phyloP scores from a whole-genome alignment of 139 green algal species.

The Coelastrella sp. region DNA sequence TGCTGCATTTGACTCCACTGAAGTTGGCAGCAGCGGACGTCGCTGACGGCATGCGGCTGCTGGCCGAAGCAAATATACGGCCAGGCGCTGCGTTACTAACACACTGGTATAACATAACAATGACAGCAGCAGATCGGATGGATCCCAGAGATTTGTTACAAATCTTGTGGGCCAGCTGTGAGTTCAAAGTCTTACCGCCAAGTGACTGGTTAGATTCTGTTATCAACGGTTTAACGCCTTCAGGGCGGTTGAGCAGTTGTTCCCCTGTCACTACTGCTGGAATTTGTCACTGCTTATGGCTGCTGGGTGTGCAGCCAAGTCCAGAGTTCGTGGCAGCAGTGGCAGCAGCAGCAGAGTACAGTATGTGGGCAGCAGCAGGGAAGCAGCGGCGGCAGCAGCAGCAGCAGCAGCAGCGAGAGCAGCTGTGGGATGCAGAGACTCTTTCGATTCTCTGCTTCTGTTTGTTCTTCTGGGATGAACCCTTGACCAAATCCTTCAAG shows the following conservation, averaged over 20 bases:
- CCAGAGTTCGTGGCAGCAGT: background rate
- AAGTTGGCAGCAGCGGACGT: background rate
- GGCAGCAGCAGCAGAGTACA: constrained; percentile 29
- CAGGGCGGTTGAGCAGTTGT: background rate
- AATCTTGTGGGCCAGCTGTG: constrained; percentile 18
- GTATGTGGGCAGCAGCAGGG: background rate
- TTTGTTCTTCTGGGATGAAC: too few relatives aligned
- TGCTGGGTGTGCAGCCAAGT: constrained; percentile 15
- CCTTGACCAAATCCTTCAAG: too few relatives aligned
- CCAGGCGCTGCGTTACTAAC: constrained; percentile 3
- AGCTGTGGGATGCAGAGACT: background rate
- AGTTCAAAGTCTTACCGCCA: background rate
- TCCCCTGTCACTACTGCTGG: constrained; percentile 1
- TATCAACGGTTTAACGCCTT: background rate
- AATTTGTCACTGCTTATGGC: constrained; percentile 33
- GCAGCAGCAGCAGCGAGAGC: constrained; percentile 22
- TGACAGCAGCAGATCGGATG: constrained; percentile 12
- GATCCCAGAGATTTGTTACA: background rate
- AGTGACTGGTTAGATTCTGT: constrained; percentile 5
- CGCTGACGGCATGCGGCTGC: background rate
- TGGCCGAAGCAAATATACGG: background rate
- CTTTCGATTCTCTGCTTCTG: too few relatives aligned
- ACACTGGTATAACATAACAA: constrained; percentile 11
- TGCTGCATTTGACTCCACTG: constrained; percentile 3
- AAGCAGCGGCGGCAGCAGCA: constrained; percentile 21